Evolutionary conservation across 768 basidiomycete species (phyloP).

Genomic region (Kwoniella sp.): DNA sequence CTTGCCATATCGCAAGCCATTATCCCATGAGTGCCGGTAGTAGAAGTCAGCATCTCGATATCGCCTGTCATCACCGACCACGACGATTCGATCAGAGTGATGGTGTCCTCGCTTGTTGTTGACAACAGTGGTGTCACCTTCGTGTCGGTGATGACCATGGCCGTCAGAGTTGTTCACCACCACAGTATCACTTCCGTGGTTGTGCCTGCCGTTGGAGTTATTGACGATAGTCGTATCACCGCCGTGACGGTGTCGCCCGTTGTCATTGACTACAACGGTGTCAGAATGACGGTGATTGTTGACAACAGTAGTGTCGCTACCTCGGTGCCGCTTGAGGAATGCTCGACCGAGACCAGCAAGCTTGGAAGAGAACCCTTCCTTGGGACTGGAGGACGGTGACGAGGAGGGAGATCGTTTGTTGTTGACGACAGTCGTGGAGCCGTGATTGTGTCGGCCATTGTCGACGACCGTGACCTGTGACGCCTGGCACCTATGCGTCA

Average conservation of each 20-base stretch:
- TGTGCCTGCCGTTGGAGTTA: slow-evolving; percentile 6
- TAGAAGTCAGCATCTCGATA: slow-evolving; percentile 30
- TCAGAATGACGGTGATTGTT: slow-evolving; percentile 13
- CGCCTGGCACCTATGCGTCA: background rate
- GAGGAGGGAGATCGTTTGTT: slow-evolving; percentile 13
- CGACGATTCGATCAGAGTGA: slow-evolving; percentile 20
- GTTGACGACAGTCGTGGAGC: slow-evolving; percentile 12
- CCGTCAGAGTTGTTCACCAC: slow-evolving; percentile 14
- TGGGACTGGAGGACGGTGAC: background rate
- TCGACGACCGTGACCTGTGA: slow-evolving; percentile 17
- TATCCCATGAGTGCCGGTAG: slow-evolving; percentile 18
- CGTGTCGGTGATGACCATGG: slow-evolving; percentile 5
- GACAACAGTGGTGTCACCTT: slow-evolving; percentile 16
- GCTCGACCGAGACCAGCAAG: slow-evolving; percentile 25
- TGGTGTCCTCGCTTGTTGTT: slow-evolving; percentile 26
- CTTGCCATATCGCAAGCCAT: slow-evolving; percentile 17
- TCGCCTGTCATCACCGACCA: slow-evolving; percentile 20
- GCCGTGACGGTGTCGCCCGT: slow-evolving; percentile 15
- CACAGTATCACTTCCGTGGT: slow-evolving; percentile 13
- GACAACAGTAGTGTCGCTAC: slow-evolving; percentile 12
- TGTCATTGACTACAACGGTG: slow-evolving; percentile 15
- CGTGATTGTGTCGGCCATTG: slow-evolving; percentile 8
- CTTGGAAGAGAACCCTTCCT: slow-evolving; percentile 15
- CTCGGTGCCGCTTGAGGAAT: slow-evolving; percentile 25
- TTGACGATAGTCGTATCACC: slow-evolving; percentile 16